These are phyloP conservation scores for Diaporthe capsici DNA, from an alignment of 2,329 filamentous ascomycete genomes.

Conservation along the genomic window DNA sequence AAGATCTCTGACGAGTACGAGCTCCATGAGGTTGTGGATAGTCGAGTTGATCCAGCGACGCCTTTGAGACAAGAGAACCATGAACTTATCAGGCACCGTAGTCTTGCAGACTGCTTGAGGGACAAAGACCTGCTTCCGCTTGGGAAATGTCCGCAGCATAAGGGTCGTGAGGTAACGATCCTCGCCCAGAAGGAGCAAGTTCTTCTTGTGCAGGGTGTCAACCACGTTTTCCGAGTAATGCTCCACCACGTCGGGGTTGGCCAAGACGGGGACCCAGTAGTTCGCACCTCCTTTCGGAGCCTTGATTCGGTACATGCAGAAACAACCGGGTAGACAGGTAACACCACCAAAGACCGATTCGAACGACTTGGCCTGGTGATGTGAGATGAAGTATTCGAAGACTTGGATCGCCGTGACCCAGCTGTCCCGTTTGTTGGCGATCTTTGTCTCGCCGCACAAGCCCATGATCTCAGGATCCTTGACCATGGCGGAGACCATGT, in stretches of 20 bases:
- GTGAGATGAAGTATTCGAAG: constrained; percentile 99
- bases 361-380: constrained; percentile 96
- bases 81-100: constrained; percentile 93
- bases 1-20: constrained; percentile 93
- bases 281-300: constrained; percentile 98
- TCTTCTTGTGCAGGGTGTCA: constrained; percentile 98
- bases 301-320: constrained; percentile 99
- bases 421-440: constrained; percentile 94
- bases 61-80: constrained; percentile 91
- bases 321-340: constrained; percentile 97
- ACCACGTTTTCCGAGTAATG: constrained; percentile 99
- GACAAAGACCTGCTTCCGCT: constrained; percentile 98
- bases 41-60: constrained; percentile 99
- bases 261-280: constrained; percentile 99
- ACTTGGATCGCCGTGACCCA: constrained; percentile 99
- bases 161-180: constrained; percentile 96
- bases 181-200: constrained; percentile 89
- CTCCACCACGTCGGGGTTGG: constrained; percentile 98
- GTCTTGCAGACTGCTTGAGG: constrained; percentile 99
- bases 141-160: constrained; percentile 98
- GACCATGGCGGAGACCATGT: constrained; percentile 99
- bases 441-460: constrained; percentile 98
- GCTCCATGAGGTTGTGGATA: constrained; percentile 98
- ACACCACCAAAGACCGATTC: constrained; percentile 99
- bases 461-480: constrained; percentile 99